A percentile compares a stretch with the other conserved stretches of the same genome.
Evolutionary conservation across 495 filamentous ascomycete genomes (phyloP).

Genomic region (Jackrogersella minutella): DNA sequence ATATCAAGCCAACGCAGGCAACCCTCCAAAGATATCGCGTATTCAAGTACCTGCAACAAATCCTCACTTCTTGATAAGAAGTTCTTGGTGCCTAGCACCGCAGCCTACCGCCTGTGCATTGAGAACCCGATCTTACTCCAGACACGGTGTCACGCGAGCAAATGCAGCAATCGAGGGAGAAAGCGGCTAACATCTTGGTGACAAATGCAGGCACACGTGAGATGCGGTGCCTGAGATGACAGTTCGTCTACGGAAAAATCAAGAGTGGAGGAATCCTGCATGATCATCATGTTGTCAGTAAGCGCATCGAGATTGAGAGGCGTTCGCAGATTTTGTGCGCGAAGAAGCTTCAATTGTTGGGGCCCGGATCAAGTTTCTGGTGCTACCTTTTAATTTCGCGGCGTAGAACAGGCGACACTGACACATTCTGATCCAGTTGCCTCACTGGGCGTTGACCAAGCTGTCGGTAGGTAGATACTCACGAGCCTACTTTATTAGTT

Average conservation of each 20-base stretch:
- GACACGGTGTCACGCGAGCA: slow-evolving; percentile 6
- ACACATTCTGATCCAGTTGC: no score
- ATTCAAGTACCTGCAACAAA: neutral
- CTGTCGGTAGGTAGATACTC: neutral
- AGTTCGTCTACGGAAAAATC: slow-evolving; percentile 13
- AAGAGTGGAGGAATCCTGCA: slow-evolving; percentile 17
- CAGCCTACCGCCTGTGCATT: neutral
- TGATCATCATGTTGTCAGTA: slow-evolving; percentile 2
- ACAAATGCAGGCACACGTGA: slow-evolving; percentile 21
- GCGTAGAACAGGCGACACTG: slow-evolving; percentile 9
- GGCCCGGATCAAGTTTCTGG: slow-evolving; percentile 9
- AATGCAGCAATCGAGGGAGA: neutral
- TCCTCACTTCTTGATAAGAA: neutral
- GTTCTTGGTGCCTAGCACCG: neutral
- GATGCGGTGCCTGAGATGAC: slow-evolving; percentile 19
- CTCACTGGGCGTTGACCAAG: no score
- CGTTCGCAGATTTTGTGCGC: neutral
- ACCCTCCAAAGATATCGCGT: neutral
- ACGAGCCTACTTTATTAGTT: neutral
- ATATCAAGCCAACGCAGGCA: neutral
- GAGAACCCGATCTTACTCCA: neutral
- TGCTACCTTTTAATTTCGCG: slow-evolving; percentile 28
- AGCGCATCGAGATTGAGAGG: slow-evolving; percentile 9
- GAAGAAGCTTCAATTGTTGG: neutral
- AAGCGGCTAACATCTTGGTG: neutral